Percentiles rank a stretch among this genome's conserved stretches.
These are phyloP conservation scores for Metschnikowia arizonensis DNA, from an alignment of 805 yeast species.

Conservation along the genomic window DNA sequence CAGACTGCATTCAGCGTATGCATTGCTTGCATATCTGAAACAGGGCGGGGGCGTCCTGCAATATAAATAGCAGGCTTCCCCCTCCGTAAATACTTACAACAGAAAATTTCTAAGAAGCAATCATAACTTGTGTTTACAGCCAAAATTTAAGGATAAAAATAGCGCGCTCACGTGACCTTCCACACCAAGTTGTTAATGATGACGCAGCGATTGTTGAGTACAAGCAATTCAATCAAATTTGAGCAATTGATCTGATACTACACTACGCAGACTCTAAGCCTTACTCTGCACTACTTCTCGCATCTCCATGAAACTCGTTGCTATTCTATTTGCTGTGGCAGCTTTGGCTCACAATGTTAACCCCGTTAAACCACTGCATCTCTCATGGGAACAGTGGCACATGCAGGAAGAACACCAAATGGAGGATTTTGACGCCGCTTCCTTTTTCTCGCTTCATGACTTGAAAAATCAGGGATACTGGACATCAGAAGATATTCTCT, in stretches of 20 bases:
- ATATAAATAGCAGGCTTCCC: background rate
- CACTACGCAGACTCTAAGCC: no score
- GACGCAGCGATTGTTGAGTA: background rate
- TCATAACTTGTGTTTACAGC: no score
- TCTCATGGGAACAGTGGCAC: conserved; percentile 82
- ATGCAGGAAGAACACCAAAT: conserved; percentile 85
- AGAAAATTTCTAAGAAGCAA: no score
- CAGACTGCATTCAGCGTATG: background rate
- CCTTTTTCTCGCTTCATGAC: conserved; percentile 82
- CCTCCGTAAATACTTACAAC: no score
- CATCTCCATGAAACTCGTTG: conserved; percentile 6
- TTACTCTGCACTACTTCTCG: no score
- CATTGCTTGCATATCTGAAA: background rate
- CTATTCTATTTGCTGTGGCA: background rate
- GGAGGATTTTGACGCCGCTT: conserved; percentile 65
- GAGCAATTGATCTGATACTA: no score
- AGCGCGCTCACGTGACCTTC: background rate
- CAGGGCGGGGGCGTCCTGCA: background rate
- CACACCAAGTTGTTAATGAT: background rate
- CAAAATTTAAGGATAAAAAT: background rate
- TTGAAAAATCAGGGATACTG: conserved; percentile 53
- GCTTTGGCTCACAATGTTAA: conserved; percentile 11
- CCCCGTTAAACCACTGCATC: conserved; percentile 27
- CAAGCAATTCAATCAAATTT: no score
- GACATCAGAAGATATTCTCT: conserved; percentile 60